phyloP scores from a whole-genome alignment of 2,329 filamentous ascomycete species.

The Calonectria crousiana region DNA sequence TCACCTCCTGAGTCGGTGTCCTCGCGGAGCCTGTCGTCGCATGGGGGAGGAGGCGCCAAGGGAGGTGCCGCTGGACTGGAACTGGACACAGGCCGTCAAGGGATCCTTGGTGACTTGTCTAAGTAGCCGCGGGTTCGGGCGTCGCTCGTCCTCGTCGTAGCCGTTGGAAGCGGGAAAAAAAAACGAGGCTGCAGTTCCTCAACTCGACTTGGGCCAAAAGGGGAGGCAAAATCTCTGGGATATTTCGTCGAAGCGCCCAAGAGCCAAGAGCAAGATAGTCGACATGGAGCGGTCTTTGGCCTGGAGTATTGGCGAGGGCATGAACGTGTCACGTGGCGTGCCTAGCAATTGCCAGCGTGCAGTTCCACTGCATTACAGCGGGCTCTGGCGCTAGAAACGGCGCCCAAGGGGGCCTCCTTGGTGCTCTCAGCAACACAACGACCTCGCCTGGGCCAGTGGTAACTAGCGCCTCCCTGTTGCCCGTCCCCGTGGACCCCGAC shows the following conservation, averaged over 20 bases:
- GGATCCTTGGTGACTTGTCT: constrained; percentile 34
- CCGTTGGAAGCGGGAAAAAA: constrained; percentile 20
- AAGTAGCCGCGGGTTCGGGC: constrained; percentile 23
- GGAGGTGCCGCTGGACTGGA: constrained; percentile 42
- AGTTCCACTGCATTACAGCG: constrained; percentile 39
- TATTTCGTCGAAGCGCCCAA: constrained; percentile 38
- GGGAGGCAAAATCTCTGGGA: constrained; percentile 30
- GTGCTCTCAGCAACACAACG: neutral
- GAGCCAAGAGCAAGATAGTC: constrained; percentile 43
- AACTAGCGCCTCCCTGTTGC: constrained; percentile 14
- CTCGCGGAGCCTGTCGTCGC: constrained; percentile 49
- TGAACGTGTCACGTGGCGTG: constrained; percentile 44
- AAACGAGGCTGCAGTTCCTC: constrained; percentile 14
- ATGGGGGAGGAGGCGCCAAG: constrained; percentile 45
- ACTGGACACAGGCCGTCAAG: constrained; percentile 41
- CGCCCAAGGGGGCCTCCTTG: constrained; percentile 24
- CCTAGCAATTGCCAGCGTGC: constrained; percentile 36
- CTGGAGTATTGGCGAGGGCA: constrained; percentile 40
- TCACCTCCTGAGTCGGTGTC: constrained; percentile 50
- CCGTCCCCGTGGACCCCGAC: constrained; percentile 1
- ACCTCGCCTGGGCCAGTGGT: neutral
- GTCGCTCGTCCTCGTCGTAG: constrained; percentile 18
- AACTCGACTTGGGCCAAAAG: constrained; percentile 31
- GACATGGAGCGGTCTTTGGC: constrained; percentile 28
- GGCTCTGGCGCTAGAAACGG: constrained; percentile 43